Conservation (phyloP, 352 stramenopile genomes). For the Globisporangium splendens region DNA sequence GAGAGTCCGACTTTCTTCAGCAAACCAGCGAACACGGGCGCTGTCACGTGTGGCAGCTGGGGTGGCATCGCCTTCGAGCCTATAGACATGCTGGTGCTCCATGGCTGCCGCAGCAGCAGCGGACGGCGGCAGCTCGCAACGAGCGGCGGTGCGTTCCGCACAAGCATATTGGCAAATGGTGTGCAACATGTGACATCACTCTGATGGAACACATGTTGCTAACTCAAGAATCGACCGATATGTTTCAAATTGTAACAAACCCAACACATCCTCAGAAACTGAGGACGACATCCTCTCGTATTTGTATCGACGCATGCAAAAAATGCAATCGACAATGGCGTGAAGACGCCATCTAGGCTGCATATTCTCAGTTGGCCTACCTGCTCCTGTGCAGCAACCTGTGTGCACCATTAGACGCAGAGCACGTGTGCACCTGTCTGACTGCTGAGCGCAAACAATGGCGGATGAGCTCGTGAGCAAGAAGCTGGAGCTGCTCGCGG, state of each 20-base stretch:
- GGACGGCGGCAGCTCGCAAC: background rate
- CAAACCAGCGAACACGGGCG: slow-evolving; percentile 27
- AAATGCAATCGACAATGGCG: background rate
- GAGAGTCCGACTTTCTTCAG: slow-evolving; percentile 38
- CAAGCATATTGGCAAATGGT: background rate
- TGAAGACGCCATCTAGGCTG: too few relatives aligned
- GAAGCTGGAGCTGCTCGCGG: slow-evolving; percentile 69
- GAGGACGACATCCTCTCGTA: slow-evolving; percentile 4
- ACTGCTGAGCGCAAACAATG: slow-evolving; percentile 19
- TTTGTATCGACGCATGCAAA: slow-evolving; percentile 3
- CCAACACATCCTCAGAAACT: slow-evolving; percentile 3
- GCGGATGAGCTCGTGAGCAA: slow-evolving; percentile 69
- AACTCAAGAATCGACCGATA: too few relatives aligned
- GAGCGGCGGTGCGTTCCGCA: background rate
- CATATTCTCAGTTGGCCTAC: too few relatives aligned
- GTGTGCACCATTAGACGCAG: background rate
- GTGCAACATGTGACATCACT: too few relatives aligned
- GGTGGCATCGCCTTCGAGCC: too few relatives aligned
- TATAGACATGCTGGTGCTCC: background rate
- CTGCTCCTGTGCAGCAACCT: too few relatives aligned
- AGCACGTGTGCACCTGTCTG: too few relatives aligned
- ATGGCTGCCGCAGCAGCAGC: background rate
- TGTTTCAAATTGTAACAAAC: background rate
- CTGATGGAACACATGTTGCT: too few relatives aligned
- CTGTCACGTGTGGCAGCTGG: slow-evolving; percentile 21